phyloP scores from a whole-genome alignment of 2,329 filamentous ascomycete genomes.

The Emydomyces testavorans region DNA sequence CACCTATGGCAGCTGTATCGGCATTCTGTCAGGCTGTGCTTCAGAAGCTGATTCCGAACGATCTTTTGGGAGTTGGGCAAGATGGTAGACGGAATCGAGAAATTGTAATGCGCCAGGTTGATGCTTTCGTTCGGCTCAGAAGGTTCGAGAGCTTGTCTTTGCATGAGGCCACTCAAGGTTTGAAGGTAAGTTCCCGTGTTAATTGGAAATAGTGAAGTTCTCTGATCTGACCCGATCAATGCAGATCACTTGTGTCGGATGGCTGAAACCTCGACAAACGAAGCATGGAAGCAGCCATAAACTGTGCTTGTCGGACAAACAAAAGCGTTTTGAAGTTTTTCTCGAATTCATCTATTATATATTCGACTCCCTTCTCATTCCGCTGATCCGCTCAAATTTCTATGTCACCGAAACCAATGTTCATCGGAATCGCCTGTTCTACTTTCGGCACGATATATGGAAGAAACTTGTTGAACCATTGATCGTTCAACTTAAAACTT shows the following conservation, averaged over 20 bases:
- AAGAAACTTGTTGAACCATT: slow-evolving; percentile 61
- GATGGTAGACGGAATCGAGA: slow-evolving; percentile 49
- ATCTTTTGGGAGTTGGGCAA: slow-evolving; percentile 57
- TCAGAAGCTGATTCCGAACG: slow-evolving; percentile 57
- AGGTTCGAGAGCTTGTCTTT: slow-evolving; percentile 72
- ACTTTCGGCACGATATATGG: slow-evolving; percentile 93
- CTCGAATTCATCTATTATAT: slow-evolving; percentile 81
- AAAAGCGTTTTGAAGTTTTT: slow-evolving; percentile 68
- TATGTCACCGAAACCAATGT: slow-evolving; percentile 84
- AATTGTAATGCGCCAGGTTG: slow-evolving; percentile 54
- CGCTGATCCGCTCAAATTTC: slow-evolving; percentile 75
- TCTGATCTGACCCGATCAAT: background rate
- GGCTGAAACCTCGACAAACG: slow-evolving; percentile 56
- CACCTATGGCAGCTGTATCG: slow-evolving; percentile 57
- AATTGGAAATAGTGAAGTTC: background rate
- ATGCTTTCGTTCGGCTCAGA: slow-evolving; percentile 64
- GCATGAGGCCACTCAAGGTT: slow-evolving; percentile 61
- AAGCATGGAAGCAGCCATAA: slow-evolving; percentile 36
- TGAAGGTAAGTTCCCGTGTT: slow-evolving; percentile 51
- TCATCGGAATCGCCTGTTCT: slow-evolving; percentile 73
- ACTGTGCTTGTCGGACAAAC: slow-evolving; percentile 57
- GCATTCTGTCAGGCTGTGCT: slow-evolving; percentile 75
- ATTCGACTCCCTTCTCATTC: slow-evolving; percentile 84
- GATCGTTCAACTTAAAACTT: slow-evolving; percentile 52
- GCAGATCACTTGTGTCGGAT: slow-evolving; percentile 58